Base-by-base conservation (phyloP, 148 eudicot species). In the Camellia lanceoleosa region DNA sequence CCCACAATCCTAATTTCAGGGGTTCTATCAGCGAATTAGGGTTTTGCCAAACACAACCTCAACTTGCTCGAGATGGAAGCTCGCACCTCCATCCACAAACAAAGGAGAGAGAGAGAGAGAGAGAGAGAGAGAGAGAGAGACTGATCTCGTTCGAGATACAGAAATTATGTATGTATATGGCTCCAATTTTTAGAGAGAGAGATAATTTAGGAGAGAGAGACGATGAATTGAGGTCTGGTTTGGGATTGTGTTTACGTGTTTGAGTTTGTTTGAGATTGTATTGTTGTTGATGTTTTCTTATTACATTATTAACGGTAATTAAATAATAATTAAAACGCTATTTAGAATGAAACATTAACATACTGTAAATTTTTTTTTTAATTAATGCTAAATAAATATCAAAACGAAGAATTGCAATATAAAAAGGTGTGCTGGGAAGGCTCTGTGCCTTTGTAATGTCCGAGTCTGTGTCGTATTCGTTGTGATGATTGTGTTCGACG, bases 1-100 rank as follows among this genome's bases (percentile, higher is more conserved):
- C 72, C 7, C 11, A 6, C 14, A 43, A 1, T 62, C 44, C 42
- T 62, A 18, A 49, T 68, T 56, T 19, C 38, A 55, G 72, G 69
- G 56, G 61, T 77, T 75, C 5, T 41, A 3, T 16, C 43, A 0
- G 3, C 0, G 43, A 76, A 23, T 72, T 65, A 54, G 63, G 44
- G 71, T 63, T 64, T 19, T 55, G 16, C 4, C 4, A 71, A 41
- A 54, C 13, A 6, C 14, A 9, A 42, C 20, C 30, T 51, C 52
- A 5, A 66, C 62, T 66, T 75, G 84, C 78, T 43, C 54, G 63
- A 18, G 63, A 76, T 73, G 75, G 85, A 77, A 77, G 84, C 78
- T 81, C 73, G 65, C 8, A 83, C 78, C 83, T 81, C 90, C 90
- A 87, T 85, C 79, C 65, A 75, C 46, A 18, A 11, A 66, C 80